phyloP scores from a whole-genome alignment of 1,284 basidiomycete genomes.

The Ganoderma boninense region DNA sequence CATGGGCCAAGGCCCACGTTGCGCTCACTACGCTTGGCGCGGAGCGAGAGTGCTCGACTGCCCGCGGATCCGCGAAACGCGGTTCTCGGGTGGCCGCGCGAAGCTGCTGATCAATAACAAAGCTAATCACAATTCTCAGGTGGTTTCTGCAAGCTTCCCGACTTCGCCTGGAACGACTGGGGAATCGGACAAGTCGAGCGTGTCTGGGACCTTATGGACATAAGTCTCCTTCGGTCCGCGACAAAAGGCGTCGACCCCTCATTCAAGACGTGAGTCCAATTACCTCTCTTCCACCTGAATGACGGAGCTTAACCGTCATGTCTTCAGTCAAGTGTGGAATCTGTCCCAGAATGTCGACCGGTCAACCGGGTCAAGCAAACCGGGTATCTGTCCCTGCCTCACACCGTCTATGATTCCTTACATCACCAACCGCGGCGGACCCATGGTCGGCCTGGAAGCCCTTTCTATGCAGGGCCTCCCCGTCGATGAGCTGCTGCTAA shows the following conservation, averaged over 20 bases:
- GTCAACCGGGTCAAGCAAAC: constrained; percentile 81
- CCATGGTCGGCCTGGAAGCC: constrained; percentile 93
- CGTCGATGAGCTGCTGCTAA: constrained; percentile 90
- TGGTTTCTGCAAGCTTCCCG: constrained; percentile 87
- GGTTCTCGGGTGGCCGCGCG: not conserved
- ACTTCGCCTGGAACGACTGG: constrained; percentile 97
- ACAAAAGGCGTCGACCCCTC: constrained; percentile 84
- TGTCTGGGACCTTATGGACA: constrained; percentile 95
- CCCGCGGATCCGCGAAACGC: not conserved
- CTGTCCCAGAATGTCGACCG: constrained; percentile 97
- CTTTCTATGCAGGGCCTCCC: constrained; percentile 94
- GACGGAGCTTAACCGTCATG: not conserved
- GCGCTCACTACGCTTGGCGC: too few relatives aligned
- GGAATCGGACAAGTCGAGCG: constrained; percentile 90
- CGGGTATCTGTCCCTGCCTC: constrained; percentile 90
- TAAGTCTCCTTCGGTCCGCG: constrained; percentile 85
- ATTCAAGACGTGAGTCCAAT: constrained; percentile 79
- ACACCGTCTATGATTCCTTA: constrained; percentile 98
- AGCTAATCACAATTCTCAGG: constrained; percentile 48
- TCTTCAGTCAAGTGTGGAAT: constrained; percentile 87
- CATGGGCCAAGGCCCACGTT: not conserved
- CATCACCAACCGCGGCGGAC: constrained; percentile 95
- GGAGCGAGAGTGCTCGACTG: too few relatives aligned
- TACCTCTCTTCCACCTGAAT: not conserved
- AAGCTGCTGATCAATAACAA: not conserved